Conservation (phyloP, 352 stramenopile genomes). For the Globisporangium solare region DNA sequence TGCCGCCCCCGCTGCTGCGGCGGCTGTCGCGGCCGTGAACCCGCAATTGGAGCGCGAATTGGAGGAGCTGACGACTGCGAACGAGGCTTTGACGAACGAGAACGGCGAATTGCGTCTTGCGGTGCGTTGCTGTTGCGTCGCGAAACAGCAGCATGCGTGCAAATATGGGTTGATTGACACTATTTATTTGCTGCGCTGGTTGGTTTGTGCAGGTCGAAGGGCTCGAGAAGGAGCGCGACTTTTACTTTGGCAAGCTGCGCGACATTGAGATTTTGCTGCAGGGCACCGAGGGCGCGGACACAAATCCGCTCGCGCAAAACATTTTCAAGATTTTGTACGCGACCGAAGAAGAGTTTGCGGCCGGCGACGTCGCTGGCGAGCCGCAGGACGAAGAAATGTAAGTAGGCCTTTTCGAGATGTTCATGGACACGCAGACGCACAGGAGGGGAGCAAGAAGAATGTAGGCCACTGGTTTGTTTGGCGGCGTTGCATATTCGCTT, state of each 20-base stretch:
- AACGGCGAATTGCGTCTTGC: slow-evolving; percentile 68
- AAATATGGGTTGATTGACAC: not conserved
- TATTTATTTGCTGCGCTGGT: not conserved
- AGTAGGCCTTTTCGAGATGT: not conserved
- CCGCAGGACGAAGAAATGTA: slow-evolving; percentile 56
- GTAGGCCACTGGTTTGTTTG: too few species aligned
- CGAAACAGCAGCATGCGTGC: not conserved
- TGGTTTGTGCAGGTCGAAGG: slow-evolving; percentile 59
- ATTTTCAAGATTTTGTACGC: slow-evolving; percentile 88
- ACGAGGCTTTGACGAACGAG: slow-evolving; percentile 73
- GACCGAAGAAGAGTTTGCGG: slow-evolving; percentile 55
- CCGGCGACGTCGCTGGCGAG: slow-evolving; percentile 27
- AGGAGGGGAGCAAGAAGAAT: too few species aligned
- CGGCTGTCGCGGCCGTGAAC: slow-evolving; percentile 23
- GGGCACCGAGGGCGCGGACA: slow-evolving; percentile 46
- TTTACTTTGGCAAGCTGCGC: slow-evolving; percentile 99
- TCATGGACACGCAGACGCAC: too few species aligned
- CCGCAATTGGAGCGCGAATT: slow-evolving; percentile 66
- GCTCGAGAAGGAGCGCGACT: slow-evolving; percentile 95
- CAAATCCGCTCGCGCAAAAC: slow-evolving; percentile 52
- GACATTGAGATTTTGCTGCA: slow-evolving; percentile 97
- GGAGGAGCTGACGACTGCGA: slow-evolving; percentile 59
- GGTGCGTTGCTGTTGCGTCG: slow-evolving; percentile 32
- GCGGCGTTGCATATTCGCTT: too few species aligned
- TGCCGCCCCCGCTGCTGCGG: slow-evolving; percentile 12